phyloP scores from a whole-genome alignment of 2,329 filamentous ascomycete species.

The Eurotiales sp. region DNA sequence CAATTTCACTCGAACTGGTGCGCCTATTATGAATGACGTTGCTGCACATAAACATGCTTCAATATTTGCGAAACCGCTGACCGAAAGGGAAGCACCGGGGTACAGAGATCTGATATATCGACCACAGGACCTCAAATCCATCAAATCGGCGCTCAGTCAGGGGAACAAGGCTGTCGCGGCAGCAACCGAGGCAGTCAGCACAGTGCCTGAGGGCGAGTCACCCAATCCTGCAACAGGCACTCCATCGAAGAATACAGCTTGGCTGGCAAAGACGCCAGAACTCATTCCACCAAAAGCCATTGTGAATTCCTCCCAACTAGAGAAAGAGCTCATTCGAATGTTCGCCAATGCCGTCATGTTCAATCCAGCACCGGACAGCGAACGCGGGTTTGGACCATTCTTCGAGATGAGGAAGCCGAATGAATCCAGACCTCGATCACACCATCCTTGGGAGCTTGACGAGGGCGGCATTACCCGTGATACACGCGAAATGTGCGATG shows the following conservation, averaged over 20 bases:
- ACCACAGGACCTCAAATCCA: slow-evolving; percentile 73
- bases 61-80: slow-evolving; percentile 72
- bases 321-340: slow-evolving; percentile 92
- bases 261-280: slow-evolving; percentile 62
- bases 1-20: slow-evolving; percentile 62
- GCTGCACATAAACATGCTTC: slow-evolving; percentile 73
- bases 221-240: slow-evolving; percentile 31
- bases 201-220: slow-evolving; percentile 56
- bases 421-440: slow-evolving; percentile 34
- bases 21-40: slow-evolving; percentile 71
- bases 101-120: slow-evolving; percentile 71
- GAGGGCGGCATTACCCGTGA: slow-evolving; percentile 87
- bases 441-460: slow-evolving; percentile 65
- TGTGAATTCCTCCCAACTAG: slow-evolving; percentile 87
- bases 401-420: slow-evolving; percentile 52
- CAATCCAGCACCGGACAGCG: slow-evolving; percentile 75
- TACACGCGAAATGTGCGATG: slow-evolving; percentile 82
- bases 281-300: slow-evolving; percentile 82
- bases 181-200: slow-evolving; percentile 59
- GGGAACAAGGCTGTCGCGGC: slow-evolving; percentile 43
- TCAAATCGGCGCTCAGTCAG: slow-evolving; percentile 64
- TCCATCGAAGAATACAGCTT: slow-evolving; percentile 39
- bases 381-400: slow-evolving; percentile 63
- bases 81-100: slow-evolving; percentile 70
- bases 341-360: slow-evolving; percentile 99